A percentile compares a stretch with the other conserved stretches of the same genome.
phyloP scores from a whole-genome alignment of 1,284 basidiomycete genomes.

The Serendipita sp. region DNA sequence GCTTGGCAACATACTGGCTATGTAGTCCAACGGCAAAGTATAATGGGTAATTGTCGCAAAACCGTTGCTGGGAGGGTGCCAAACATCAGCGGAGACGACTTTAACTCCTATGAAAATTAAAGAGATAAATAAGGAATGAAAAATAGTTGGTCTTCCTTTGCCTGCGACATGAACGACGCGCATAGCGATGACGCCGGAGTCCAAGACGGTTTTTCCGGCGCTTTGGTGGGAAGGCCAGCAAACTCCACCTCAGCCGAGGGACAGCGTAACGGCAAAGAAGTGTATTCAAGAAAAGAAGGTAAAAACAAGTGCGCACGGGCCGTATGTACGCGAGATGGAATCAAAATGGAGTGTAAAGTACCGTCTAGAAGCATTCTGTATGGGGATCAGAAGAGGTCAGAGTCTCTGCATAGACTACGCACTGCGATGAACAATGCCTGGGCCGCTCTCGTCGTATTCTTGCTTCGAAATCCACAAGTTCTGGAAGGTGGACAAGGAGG shows the following conservation, averaged over 20 bases:
- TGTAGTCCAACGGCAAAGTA: conserved; percentile 39
- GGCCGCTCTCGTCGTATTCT: conserved; percentile 80
- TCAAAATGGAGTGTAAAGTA: not conserved
- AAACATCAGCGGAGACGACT: not conserved
- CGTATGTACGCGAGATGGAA: not conserved
- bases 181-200: no score
- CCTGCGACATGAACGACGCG: no score
- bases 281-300: not conserved
- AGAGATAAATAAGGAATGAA: not conserved
- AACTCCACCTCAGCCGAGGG: no score
- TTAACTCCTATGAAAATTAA: not conserved
- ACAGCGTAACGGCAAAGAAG: not conserved
- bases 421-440: conserved; percentile 73
- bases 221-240: no score
- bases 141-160: not conserved
- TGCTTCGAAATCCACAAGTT: conserved; percentile 87
- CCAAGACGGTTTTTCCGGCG: no score
- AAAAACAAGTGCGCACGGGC: not conserved
- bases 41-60: conserved; percentile 51
- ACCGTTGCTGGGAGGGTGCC: not conserved
- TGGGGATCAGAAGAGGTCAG: conserved; percentile 5
- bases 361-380: conserved; percentile 24
- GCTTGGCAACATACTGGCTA: conserved; percentile 20
- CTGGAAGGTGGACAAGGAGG: conserved; percentile 94
- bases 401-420: conserved; percentile 14